A percentile compares a stretch with the other conserved stretches of the same genome.
Conservation (phyloP, 2,329 filamentous ascomycete genomes). For the Myriangium duriaei region DNA sequence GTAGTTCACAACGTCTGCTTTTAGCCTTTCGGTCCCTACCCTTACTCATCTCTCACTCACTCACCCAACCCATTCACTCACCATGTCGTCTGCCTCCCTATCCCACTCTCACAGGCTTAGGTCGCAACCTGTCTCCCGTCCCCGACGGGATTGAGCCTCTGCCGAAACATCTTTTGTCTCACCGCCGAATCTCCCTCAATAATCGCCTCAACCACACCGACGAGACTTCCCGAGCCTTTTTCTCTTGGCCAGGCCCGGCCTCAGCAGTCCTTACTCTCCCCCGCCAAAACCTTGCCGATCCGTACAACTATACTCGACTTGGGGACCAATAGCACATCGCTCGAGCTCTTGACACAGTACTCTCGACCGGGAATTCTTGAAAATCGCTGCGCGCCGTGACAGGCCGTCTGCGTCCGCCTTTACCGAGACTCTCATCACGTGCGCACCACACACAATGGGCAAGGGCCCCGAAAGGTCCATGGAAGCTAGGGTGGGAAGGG, state of each 20-base stretch:
- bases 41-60: background rate
- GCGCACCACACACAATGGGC: constrained; percentile 26
- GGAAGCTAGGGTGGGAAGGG: constrained; percentile 62
- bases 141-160: constrained; percentile 35
- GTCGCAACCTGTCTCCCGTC: constrained; percentile 36
- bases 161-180: background rate
- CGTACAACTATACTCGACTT: background rate
- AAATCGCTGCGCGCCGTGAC: background rate
- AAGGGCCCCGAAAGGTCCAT: constrained; percentile 33
- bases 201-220: too few species aligned
- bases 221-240: background rate
- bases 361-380: background rate
- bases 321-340: too few species aligned
- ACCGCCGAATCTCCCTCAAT: too few species aligned
- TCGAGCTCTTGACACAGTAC: background rate
- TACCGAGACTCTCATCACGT: constrained; percentile 4
- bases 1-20: background rate
- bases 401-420: background rate
- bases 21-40: background rate
- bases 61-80: constrained; percentile 11
- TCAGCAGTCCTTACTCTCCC: background rate
- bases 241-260: background rate
- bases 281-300: background rate
- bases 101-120: constrained; percentile 29
- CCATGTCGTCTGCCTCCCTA: constrained; percentile 19